Evolutionary conservation across 2,329 filamentous ascomycete genomes (phyloP), one percentile per base, ranked within the genome.

Genomic region (Clonostachys byssicola): DNA sequence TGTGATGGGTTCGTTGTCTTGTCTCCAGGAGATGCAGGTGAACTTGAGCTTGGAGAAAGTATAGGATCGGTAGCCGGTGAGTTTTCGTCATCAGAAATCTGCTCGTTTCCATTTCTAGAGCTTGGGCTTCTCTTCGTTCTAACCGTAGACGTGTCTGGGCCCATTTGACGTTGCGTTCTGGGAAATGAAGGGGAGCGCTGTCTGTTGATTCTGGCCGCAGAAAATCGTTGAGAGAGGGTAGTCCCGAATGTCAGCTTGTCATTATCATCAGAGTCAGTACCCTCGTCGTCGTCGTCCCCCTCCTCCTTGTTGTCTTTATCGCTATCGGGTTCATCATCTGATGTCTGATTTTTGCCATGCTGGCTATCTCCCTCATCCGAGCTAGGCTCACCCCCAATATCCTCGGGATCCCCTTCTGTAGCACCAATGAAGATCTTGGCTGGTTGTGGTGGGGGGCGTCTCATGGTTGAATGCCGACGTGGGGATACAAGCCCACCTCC

Each of bases 181-280:
- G 23, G 9, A 30, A 30, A 9, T 30, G 9, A 30, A 30, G 23
- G 23, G 23, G 23, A 30, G 23, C 23, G 23, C 9, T 30, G 23
- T 30, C n/a, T 9, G 18, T 16, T 14, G 34, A 18, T 14, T n/a
- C n/a, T 44, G 14, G 40, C 40, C 12, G 45, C 40, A 12, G 45
- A 34, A 20, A 47, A 47, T 20, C 34, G 42, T 12, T 47, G 45
- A n/a, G 40, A 41, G 12, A 47, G 33, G 33, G 17, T 36, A 10
- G 33, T 18, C 6, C 45, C 45, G 38, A 47, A 43, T 3, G 45
- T 41, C 10, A 51, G 54, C 14, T 43, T 51, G 40, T 48, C 55
- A 6, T 50, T 49, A 12, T 59, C 53, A 64, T 62, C 72, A 45
- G 73, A 64, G 2, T 60, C 63, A 55, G 78, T 81, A 60, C 82